A percentile compares a stretch with the other conserved stretches of the same genome.
Evolutionary conservation across 148 eudicot genomes (phyloP).

Genomic region (Chenopodium berlandieri): DNA sequence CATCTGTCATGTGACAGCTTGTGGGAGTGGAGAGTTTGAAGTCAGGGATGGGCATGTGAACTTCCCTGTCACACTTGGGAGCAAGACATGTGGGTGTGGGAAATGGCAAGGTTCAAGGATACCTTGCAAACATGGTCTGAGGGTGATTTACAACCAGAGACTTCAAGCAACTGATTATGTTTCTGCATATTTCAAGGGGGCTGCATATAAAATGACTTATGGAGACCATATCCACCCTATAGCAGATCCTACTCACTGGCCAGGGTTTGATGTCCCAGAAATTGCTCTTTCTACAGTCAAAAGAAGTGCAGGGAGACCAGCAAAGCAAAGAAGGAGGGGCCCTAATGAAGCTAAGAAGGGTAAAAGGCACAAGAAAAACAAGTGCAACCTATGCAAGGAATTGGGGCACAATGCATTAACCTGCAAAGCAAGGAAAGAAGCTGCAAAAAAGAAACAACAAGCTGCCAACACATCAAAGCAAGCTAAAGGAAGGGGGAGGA

Average conservation of each 20-base stretch:
- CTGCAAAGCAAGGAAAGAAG: neutral
- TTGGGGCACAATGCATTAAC: neutral
- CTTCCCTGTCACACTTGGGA: neutral
- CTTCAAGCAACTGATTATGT: neutral
- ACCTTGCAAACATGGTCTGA: neutral
- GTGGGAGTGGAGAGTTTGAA: neutral
- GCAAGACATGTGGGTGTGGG: neutral
- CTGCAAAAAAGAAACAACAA: neutral
- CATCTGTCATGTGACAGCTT: neutral
- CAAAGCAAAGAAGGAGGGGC: neutral
- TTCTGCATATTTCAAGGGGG: neutral
- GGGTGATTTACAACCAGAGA: neutral
- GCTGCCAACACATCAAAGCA: too few relatives aligned
- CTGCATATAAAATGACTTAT: neutral
- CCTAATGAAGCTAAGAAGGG: neutral
- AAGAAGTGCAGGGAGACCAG: neutral
- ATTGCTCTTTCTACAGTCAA: neutral
- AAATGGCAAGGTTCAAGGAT: neutral
- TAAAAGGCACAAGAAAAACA: neutral
- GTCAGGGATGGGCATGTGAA: neutral
- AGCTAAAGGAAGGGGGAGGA: too few relatives aligned
- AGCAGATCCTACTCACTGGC: neutral
- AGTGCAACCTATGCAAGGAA: neutral
- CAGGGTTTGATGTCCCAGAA: neutral
- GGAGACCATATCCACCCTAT: neutral